Conservation (phyloP, 2,329 filamentous ascomycete genomes). For the Cadophora sp. region DNA sequence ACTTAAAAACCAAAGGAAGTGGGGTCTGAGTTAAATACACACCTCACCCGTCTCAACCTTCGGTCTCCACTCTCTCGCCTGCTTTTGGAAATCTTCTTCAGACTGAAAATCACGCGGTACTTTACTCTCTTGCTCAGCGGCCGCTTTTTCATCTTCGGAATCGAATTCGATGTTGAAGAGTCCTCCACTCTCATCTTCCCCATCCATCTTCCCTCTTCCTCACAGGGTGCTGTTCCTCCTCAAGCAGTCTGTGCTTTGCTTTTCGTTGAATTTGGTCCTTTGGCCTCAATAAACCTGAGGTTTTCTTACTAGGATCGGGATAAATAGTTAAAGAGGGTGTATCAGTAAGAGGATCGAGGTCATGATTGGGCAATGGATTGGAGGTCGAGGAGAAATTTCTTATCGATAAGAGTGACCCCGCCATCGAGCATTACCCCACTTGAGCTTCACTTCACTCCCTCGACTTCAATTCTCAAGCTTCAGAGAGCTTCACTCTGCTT, state of each 20-base stretch:
- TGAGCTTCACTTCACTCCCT: conserved; percentile 6
- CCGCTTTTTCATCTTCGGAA: conserved; percentile 45
- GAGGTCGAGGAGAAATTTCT: neutral
- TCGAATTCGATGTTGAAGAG: conserved; percentile 53
- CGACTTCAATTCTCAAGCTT: neutral
- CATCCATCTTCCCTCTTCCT: neutral
- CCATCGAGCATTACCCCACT: neutral
- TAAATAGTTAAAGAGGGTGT: neutral
- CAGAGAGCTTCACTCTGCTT: neutral
- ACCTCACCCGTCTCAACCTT: conserved; percentile 43
- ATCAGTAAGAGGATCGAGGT: too few species aligned
- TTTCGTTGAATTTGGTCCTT: too few species aligned
- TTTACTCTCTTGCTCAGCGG: conserved; percentile 28
- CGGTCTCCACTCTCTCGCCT: conserved; percentile 37
- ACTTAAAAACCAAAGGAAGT: neutral
- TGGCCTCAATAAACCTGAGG: too few species aligned
- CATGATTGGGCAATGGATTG: conserved; percentile 5
- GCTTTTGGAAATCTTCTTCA: conserved; percentile 39
- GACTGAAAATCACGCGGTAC: conserved; percentile 44
- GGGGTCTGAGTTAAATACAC: neutral
- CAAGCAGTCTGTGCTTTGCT: neutral
- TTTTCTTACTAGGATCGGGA: neutral
- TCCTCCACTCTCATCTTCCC: conserved; percentile 45
- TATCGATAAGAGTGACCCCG: conserved; percentile 7
- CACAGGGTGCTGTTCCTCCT: neutral